Conservation (phyloP, 1,139 yeast genomes). For the Waltiozyma sp. region DNA sequence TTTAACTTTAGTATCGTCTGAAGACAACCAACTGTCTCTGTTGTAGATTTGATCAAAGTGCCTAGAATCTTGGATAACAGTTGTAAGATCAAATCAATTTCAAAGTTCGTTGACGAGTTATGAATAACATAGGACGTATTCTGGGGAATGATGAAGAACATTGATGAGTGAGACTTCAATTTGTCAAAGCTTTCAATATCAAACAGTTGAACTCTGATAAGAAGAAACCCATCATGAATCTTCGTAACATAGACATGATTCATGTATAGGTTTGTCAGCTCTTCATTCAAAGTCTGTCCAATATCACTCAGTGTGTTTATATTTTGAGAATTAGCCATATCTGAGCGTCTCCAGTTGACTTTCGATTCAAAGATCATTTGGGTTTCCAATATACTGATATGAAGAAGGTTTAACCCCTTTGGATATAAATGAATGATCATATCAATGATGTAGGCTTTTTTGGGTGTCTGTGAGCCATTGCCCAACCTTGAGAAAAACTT, state of each 20-base stretch:
- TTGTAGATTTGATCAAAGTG: constrained; percentile 22
- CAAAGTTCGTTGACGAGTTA: constrained; percentile 20
- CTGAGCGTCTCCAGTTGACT: constrained; percentile 28
- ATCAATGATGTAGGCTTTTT: constrained; percentile 27
- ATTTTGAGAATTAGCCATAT: constrained; percentile 26
- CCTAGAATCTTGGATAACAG: constrained; percentile 29
- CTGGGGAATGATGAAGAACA: constrained; percentile 1
- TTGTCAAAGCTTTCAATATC: constrained; percentile 55
- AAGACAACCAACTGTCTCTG: constrained; percentile 37
- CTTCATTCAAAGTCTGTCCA: constrained; percentile 34
- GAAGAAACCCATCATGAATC: constrained; percentile 49
- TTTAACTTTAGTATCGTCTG: constrained; percentile 29
- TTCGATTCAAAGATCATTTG: constrained; percentile 59
- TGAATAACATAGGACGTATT: constrained; percentile 33
- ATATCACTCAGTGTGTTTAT: constrained; percentile 30
- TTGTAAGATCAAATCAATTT: constrained; percentile 45
- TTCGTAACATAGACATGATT: constrained; percentile 57
- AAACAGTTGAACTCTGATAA: constrained; percentile 59
- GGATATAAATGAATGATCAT: constrained; percentile 47
- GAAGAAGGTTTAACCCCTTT: constrained; percentile 54
- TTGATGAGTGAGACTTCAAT: constrained; percentile 51
- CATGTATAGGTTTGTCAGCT: constrained; percentile 38
- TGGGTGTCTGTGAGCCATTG: not conserved
- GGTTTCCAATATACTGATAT: constrained; percentile 64
- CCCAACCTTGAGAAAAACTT: constrained; percentile 3